Percentiles rank a stretch among this genome's conserved stretches.
Conservation (phyloP, 2,329 filamentous ascomycete species). For the Trichoderma sp. region DNA sequence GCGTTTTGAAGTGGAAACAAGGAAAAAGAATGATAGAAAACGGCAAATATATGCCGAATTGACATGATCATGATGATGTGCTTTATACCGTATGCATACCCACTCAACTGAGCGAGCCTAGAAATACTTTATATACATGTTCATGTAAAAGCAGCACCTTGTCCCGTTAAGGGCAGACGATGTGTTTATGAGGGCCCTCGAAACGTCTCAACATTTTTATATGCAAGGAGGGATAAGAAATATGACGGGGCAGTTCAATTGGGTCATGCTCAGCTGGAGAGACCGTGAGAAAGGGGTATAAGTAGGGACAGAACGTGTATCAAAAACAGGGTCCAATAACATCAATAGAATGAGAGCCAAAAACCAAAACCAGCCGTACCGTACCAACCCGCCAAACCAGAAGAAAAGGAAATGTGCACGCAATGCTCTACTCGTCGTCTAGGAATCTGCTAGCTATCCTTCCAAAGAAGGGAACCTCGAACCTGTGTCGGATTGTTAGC, state of each 20-base stretch:
- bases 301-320: neutral
- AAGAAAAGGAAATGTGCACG: neutral
- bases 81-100: neutral
- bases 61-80: neutral
- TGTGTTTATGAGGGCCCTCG: neutral
- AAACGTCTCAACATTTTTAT: neutral
- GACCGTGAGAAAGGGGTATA: slow-evolving; percentile 10
- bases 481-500: slow-evolving; percentile 49
- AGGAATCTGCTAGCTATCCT: slow-evolving; percentile 83
- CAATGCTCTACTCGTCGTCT: slow-evolving; percentile 67
- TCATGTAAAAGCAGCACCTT: neutral
- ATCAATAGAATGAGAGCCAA: neutral
- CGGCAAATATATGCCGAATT: neutral
- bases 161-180: neutral
- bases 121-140: neutral
- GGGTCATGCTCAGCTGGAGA: neutral
- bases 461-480: slow-evolving; percentile 86
- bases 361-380: neutral
- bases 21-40: neutral
- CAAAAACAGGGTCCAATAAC: neutral
- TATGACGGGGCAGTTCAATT: neutral
- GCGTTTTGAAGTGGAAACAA: neutral
- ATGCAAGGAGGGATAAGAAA: neutral
- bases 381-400: neutral
- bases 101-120: neutral